These are phyloP conservation scores for Ploettnerulaceae sp. DNA, from an alignment of 2,329 filamentous ascomycete genomes.

Conservation along the genomic window DNA sequence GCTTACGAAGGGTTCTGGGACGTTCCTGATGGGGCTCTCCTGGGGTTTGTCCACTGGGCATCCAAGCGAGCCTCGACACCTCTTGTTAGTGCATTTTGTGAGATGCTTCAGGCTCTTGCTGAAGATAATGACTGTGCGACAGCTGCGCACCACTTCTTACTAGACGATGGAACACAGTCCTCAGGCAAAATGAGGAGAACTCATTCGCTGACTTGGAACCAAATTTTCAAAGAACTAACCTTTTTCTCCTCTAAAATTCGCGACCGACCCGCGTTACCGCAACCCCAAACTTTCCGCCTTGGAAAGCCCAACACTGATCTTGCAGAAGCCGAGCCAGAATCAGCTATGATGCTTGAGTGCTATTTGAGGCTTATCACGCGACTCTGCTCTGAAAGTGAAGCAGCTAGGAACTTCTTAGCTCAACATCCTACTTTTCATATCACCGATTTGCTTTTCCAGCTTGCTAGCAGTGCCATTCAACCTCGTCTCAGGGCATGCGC, in stretches of 20 bases:
- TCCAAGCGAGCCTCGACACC: conserved; percentile 91
- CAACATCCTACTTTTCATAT: conserved; percentile 61
- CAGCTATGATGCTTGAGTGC: conserved; percentile 92
- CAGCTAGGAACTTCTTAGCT: conserved; percentile 69
- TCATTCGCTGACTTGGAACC: conserved; percentile 83
- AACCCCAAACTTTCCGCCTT: conserved; percentile 49
- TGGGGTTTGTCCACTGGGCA: conserved; percentile 96
- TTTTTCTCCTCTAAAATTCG: conserved; percentile 77
- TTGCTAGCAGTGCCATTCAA: conserved; percentile 73
- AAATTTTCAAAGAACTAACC: conserved; percentile 85
- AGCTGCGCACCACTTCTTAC: conserved; percentile 79
- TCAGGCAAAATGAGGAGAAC: conserved; percentile 76
- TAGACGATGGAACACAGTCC: conserved; percentile 74
- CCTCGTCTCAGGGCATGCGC: conserved; percentile 76
- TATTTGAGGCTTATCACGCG: conserved; percentile 86
- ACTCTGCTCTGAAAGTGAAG: conserved; percentile 67
- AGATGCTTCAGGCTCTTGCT: conserved; percentile 87
- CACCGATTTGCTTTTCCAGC: conserved; percentile 67
- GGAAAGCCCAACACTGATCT: conserved; percentile 60
- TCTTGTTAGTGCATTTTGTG: conserved; percentile 93
- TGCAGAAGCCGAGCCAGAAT: conserved; percentile 82
- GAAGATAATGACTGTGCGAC: conserved; percentile 77
- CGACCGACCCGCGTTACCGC: conserved; percentile 59
- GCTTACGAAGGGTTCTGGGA: conserved; percentile 81
- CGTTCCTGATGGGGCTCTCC: conserved; percentile 86